Conservation (phyloP, 495 filamentous ascomycete species). For the Hyaloscypha finlandica region DNA sequence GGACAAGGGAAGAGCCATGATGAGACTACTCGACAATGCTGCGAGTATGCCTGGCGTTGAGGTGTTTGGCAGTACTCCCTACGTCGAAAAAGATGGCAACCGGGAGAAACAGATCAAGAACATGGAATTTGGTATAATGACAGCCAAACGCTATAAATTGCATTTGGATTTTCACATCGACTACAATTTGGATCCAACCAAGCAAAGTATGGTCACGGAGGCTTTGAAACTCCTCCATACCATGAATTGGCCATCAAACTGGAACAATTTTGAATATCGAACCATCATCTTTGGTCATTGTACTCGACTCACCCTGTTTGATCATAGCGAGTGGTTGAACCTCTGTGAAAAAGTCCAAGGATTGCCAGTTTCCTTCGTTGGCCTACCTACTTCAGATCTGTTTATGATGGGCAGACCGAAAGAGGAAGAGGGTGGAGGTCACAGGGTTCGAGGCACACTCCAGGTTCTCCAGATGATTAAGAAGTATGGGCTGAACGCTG, state of each 20-base stretch:
- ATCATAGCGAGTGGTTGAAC: constrained; percentile 47
- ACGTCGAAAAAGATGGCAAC: constrained; percentile 59
- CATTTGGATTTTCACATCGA: constrained; percentile 77
- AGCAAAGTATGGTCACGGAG: constrained; percentile 51
- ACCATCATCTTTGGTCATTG: constrained; percentile 70
- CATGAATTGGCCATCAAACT: constrained; percentile 46
- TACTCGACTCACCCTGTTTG: constrained; percentile 63
- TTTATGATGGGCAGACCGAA: constrained; percentile 66
- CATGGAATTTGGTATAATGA: constrained; percentile 61
- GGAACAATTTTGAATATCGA: constrained; percentile 35
- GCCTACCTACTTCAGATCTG: constrained; percentile 71
- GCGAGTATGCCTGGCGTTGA: constrained; percentile 49
- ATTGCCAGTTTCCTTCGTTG: constrained; percentile 68
- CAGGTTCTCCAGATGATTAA: constrained; percentile 64
- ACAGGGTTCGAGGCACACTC: constrained; percentile 58
- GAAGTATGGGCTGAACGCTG: constrained; percentile 57
- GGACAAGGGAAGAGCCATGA: constrained; percentile 47
- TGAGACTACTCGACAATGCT: constrained; percentile 51
- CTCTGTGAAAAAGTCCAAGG: constrained; percentile 48
- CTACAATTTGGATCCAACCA: constrained; percentile 59
- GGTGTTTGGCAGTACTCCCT: constrained; percentile 69
- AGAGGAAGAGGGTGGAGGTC: constrained; percentile 25
- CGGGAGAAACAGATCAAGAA: constrained; percentile 50
- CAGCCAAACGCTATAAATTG: constrained; percentile 47
- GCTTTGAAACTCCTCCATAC: constrained; percentile 51